Conservation (phyloP, 495 filamentous ascomycete genomes). For the Immersiella caudata region DNA sequence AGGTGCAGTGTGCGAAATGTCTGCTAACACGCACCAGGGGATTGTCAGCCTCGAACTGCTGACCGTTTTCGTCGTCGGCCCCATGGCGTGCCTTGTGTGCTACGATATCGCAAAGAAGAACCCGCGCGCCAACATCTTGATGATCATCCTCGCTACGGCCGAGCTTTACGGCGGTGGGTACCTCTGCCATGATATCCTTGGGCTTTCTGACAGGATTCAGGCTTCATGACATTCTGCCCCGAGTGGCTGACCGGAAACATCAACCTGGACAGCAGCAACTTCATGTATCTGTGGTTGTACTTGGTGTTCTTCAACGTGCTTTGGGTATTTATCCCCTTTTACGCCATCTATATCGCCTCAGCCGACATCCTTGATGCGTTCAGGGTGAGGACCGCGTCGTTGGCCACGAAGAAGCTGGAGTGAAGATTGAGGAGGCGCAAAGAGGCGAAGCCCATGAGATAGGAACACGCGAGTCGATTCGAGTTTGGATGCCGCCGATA, state of each 20-base stretch:
- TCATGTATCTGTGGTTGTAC: slow-evolving; percentile 87
- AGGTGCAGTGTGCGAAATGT: neutral
- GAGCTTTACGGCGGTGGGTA: slow-evolving; percentile 81
- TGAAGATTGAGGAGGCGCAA: neutral
- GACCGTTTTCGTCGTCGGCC: slow-evolving; percentile 78
- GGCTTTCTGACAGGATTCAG: slow-evolving; percentile 37
- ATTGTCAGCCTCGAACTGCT: slow-evolving; percentile 83
- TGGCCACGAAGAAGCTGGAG: slow-evolving; percentile 35
- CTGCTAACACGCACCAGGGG: slow-evolving; percentile 38
- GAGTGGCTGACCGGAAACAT: slow-evolving; percentile 83
- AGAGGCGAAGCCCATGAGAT: neutral
- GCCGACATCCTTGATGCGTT: slow-evolving; percentile 64
- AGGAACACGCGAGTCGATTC: neutral
- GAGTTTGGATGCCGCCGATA: neutral
- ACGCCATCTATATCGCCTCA: slow-evolving; percentile 70
- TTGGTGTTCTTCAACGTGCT: slow-evolving; percentile 89
- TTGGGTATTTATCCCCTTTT: slow-evolving; percentile 82
- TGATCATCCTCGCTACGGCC: slow-evolving; percentile 80
- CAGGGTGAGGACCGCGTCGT: slow-evolving; percentile 33
- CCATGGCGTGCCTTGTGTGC: slow-evolving; percentile 70
- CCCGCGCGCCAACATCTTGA: slow-evolving; percentile 66
- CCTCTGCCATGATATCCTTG: neutral
- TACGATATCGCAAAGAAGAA: slow-evolving; percentile 64
- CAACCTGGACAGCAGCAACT: slow-evolving; percentile 78
- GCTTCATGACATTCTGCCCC: slow-evolving; percentile 94